Conservation (phyloP, 805 yeast genomes). For the Barnettozyma vustinii region DNA sequence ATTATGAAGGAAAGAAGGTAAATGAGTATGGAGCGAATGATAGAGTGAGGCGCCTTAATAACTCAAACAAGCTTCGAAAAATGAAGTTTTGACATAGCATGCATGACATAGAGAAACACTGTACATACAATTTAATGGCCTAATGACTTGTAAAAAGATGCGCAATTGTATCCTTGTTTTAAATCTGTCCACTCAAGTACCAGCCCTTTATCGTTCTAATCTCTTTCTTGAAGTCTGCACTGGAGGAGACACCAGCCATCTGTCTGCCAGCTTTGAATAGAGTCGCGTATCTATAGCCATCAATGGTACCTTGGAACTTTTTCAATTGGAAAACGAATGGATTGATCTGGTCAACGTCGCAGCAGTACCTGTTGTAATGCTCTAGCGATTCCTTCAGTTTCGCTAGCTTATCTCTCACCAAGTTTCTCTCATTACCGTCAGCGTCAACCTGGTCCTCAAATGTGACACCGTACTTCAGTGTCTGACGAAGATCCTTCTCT, state of each 20-base stretch:
- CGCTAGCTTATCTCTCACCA: slow-evolving; percentile 24
- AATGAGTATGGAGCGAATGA: slow-evolving; percentile 5
- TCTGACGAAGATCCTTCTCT: slow-evolving; percentile 1
- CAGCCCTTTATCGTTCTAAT: slow-evolving; percentile 38
- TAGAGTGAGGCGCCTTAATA: slow-evolving; percentile 12
- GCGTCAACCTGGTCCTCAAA: slow-evolving; percentile 12
- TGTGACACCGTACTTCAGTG: slow-evolving; percentile 10
- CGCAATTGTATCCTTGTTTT: background rate
- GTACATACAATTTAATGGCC: slow-evolving; percentile 5
- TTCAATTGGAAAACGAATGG: slow-evolving; percentile 27
- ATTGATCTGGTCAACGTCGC: slow-evolving; percentile 18
- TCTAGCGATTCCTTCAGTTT: slow-evolving; percentile 27
- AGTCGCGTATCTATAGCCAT: slow-evolving; percentile 18
- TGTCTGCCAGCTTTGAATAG: slow-evolving; percentile 22
- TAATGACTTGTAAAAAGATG: slow-evolving; percentile 2
- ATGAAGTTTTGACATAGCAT: slow-evolving; percentile 7
- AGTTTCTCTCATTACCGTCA: slow-evolving; percentile 3
- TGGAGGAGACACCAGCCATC: slow-evolving; percentile 15
- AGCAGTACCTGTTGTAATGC: slow-evolving; percentile 21
- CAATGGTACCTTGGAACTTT: slow-evolving; percentile 23
- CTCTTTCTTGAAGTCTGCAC: slow-evolving; percentile 22
- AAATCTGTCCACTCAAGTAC: slow-evolving; percentile 33
- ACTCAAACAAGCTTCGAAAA: slow-evolving; percentile 7
- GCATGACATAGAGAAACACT: slow-evolving; percentile 1
- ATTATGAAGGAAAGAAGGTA: background rate